Evolutionary conservation across 345 rosid species (phyloP).

Genomic region (Acer saccharum): DNA sequence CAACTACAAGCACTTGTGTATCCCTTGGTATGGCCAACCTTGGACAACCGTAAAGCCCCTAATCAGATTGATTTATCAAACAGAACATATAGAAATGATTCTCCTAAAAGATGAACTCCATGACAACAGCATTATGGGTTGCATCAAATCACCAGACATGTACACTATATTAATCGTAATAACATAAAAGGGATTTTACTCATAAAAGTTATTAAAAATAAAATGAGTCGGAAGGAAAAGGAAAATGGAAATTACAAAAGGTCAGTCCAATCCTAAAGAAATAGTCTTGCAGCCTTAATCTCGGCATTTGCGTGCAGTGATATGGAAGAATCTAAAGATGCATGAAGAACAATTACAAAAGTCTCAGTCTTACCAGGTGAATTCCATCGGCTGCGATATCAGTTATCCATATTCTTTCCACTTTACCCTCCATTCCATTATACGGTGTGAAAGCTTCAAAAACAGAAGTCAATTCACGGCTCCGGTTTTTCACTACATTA

Average conservation of each 20-base stretch:
- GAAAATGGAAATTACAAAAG: not conserved
- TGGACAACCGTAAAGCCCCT: conserved; percentile 18
- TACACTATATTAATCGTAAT: not conserved
- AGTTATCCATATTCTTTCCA: conserved; percentile 94
- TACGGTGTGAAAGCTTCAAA: conserved; percentile 92
- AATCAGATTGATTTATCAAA: conserved; percentile 5
- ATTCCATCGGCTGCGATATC: conserved; percentile 84
- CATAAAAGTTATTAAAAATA: not conserved
- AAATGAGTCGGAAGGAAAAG: not conserved
- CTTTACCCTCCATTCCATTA: conserved; percentile 76
- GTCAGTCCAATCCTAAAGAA: not conserved
- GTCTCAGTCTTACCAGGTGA: conserved; percentile 66
- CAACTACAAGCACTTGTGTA: conserved; percentile 83
- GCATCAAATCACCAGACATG: not conserved
- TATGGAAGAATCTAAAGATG: not conserved
- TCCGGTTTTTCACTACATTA: conserved; percentile 74
- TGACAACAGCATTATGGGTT: not conserved
- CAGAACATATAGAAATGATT: not conserved
- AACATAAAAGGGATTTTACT: not conserved
- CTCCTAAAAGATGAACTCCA: not conserved
- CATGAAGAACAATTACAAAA: not conserved
- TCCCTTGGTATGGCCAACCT: conserved; percentile 97
- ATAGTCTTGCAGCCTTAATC: not conserved
- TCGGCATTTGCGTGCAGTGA: not conserved
- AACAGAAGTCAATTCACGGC: conserved; percentile 84